Base-by-base conservation (phyloP, 2,329 filamentous ascomycete genomes). In the Beauveria rudraprayagi region DNA sequence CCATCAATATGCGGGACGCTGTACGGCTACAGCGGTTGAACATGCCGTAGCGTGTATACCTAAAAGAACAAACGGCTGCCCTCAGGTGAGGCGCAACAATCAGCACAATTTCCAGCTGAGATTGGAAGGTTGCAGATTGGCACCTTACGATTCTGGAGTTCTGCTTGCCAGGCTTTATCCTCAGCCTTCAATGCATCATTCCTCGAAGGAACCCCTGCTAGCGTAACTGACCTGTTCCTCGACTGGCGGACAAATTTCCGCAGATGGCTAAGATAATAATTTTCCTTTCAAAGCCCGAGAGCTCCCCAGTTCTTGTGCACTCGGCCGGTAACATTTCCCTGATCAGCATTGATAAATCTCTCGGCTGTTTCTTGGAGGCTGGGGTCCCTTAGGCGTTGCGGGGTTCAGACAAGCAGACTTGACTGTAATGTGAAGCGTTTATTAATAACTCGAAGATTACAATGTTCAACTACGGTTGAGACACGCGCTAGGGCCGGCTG, bases 111-210 rank as follows among this genome's bases (percentile, higher is more conserved):
- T 37, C 2, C 34, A 37, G 34, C 34, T 16, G 14, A 37, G 34
- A 37, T 4, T 41, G 40, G 30, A n/a, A 55, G 30, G 8, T 17
- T n/a, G 17, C n/a, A n/a, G 55, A 4, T 41, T 58, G 5, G n/a
- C 47, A 26, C 34, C 56, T 59, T 37, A 1, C 1, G 5, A 37
- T 14, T 37, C 34, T 37, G 34, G 34, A 37, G 46, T 24, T 24
- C 44, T 40, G 56, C 56, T 17, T 19, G 46, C 30, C 28, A 50
- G 56, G 56, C 56, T 59, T 59, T 26, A 37, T 51, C 46, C 56
- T 59, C 56, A 52, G 56, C 47, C 46, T 52, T 28, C 5, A 6
- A 37, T 43, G 56, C 46, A 26, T 48, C 14, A n/a, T 17, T 16
- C 37, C 22, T 43, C 19, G 1, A 19, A 22, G n/a, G 24, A 30